Base-by-base conservation (phyloP, 768 basidiomycete species). In the Chlorophyllum brunneum region DNA sequence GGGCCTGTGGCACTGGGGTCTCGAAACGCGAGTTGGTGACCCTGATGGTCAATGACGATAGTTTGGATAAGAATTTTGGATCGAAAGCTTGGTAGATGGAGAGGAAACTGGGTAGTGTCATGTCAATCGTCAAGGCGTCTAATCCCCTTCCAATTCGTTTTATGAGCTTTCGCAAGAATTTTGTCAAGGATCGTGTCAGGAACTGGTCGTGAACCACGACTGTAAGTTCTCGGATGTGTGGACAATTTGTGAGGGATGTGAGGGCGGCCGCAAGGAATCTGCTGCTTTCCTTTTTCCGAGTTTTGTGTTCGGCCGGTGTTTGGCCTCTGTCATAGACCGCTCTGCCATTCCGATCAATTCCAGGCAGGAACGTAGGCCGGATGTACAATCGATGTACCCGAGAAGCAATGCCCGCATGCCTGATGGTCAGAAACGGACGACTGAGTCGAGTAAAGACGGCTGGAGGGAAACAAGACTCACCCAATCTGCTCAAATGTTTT, bases 341-440 rank as follows among this genome's bases (percentile, higher is more conserved):
- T 34, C 46, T 26, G 3, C 30, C 51, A 55, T 37, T 26, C 18
- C 46, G 56, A 22, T 61, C 48, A 24, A 61, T 48, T 8, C 48
- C 56, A 16, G 66, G 62, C 8, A 65, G 47, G 49, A 70, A 67
- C 5, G 56, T 58, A 9, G 68, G 66, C 4, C 61, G 55, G 30
- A 67, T 56, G 26, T 63, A 60, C 18, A 70, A 48, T 20, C 56
- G 58, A 16, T 54, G 57, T 9, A 66, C 63, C n/a, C 65, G 63
- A 8, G 45, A 40, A 18, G 60, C 48, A 31, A 65, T 56, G 30
- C 54, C 59, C 15, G 38, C 20, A 23, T 63, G 44, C 18, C 64
- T 64, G 27, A 45, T 5, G 29, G n/a, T 16, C 27, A 13, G 11
- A 9, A 45, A 44, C 15, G n/a, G n/a, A n/a, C n/a, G n/a, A n/a